Conservation (phyloP, 1,284 basidiomycete species). For the Wallemia hederae region DNA sequence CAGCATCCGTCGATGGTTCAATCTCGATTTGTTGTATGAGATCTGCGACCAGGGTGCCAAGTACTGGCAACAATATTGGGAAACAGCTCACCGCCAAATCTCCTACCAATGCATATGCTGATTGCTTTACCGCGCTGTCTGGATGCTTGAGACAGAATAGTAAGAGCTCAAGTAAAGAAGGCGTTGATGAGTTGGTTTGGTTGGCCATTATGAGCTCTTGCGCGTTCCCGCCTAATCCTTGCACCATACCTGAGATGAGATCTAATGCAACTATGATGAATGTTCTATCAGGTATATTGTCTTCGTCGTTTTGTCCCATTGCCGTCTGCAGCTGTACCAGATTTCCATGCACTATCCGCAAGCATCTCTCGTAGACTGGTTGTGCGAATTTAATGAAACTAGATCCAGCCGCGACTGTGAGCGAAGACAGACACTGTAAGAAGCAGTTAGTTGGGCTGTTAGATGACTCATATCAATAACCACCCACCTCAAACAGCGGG, state of each 20-base stretch:
- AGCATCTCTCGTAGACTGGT: constrained; percentile 78
- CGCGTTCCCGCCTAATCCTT: constrained; percentile 58
- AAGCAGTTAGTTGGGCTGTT: background rate
- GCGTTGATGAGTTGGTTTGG: constrained; percentile 24
- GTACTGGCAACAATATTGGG: constrained; percentile 46
- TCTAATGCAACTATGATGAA: constrained; percentile 94
- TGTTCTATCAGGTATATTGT: constrained; percentile 75
- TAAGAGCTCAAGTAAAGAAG: constrained; percentile 46
- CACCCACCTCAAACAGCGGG: constrained; percentile 57
- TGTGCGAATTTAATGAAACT: constrained; percentile 67
- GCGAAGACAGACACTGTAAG: constrained; percentile 69
- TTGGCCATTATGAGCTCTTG: constrained; percentile 29
- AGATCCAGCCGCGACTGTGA: constrained; percentile 84
- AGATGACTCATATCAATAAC: background rate
- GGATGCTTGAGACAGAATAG: constrained; percentile 70
- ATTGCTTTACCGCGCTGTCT: constrained; percentile 80
- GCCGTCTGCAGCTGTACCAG: constrained; percentile 42
- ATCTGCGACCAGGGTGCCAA: constrained; percentile 66
- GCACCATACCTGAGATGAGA: constrained; percentile 75
- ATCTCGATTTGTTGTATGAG: constrained; percentile 69
- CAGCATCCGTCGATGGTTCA: constrained; percentile 65
- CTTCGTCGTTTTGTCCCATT: constrained; percentile 30
- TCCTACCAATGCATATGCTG: constrained; percentile 84
- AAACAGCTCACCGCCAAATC: constrained; percentile 95
- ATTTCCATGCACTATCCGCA: constrained; percentile 50